Evolutionary conservation across 2,329 filamentous ascomycete genomes (phyloP).

Genomic region (Epichloe glyceriae): DNA sequence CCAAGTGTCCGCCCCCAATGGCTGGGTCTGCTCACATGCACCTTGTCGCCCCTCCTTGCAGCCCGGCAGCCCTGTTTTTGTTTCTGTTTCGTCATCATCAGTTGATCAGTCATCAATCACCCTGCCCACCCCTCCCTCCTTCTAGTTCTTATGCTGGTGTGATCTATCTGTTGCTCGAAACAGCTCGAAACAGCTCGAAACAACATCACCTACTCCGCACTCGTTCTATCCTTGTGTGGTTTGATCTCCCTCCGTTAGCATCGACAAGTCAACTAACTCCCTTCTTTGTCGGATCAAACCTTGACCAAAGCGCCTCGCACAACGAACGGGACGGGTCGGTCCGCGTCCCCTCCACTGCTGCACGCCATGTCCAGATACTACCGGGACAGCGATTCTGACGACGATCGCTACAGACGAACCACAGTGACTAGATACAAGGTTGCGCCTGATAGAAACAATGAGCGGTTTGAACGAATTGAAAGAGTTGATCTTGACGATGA

Average conservation of each 20-base stretch:
- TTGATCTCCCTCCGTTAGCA: neutral
- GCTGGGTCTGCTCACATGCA: too few species aligned
- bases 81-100: constrained; percentile 6
- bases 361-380: constrained; percentile 20
- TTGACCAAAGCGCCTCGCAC: constrained; percentile 4
- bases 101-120: too few species aligned
- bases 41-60: neutral
- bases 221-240: neutral
- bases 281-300: constrained; percentile 1
- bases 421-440: constrained; percentile 43
- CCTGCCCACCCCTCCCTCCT: too few species aligned
- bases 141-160: too few species aligned
- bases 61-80: constrained; percentile 4
- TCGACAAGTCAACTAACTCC: neutral
- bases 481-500: constrained; percentile 33
- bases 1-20: too few species aligned
- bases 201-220: too few species aligned
- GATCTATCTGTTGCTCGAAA: too few species aligned
- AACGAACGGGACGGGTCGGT: constrained; percentile 6
- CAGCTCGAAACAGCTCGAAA: too few species aligned
- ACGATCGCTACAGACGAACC: constrained; percentile 32
- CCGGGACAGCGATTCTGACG: constrained; percentile 26
- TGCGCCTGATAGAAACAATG: constrained; percentile 24
- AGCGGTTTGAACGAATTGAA: constrained; percentile 26
- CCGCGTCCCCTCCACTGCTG: constrained; percentile 12